Conservation (phyloP, 208 protist species). For the Herpetomonas tarakana region DNA sequence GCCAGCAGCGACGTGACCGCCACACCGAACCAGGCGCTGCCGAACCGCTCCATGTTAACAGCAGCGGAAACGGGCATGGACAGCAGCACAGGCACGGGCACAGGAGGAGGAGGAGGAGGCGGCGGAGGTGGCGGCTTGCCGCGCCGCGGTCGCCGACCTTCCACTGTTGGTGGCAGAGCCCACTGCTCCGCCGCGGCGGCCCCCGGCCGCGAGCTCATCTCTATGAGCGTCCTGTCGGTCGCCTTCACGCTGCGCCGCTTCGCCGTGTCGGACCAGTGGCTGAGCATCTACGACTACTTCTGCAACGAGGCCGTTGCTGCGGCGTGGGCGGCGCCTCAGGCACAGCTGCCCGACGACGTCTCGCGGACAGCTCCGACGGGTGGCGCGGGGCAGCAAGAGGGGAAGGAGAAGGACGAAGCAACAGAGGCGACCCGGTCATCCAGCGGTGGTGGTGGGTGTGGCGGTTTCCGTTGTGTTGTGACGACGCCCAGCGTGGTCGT, state of each 20-base stretch:
- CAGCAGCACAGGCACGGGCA: constrained; percentile 11
- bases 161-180: neutral
- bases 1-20: constrained; percentile 2
- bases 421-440: neutral
- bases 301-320: constrained; percentile 64
- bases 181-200: neutral
- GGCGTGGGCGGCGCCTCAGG: constrained; percentile 3
- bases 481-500: constrained; percentile 68
- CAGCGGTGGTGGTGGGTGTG: neutral
- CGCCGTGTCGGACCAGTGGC: constrained; percentile 83
- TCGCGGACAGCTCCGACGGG: neutral
- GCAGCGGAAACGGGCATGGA: constrained; percentile 9
- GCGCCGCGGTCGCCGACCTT: neutral
- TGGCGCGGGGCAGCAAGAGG: neutral
- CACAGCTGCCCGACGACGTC: neutral
- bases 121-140: neutral
- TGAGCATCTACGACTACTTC: constrained; percentile 71
- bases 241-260: constrained; percentile 83
- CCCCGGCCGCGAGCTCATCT: constrained; percentile 22
- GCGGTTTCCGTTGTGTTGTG: constrained; percentile 53
- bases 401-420: neutral
- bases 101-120: neutral
- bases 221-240: constrained; percentile 48
- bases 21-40: neutral
- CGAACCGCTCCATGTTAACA: neutral